A percentile compares a stretch with the other conserved stretches of the same genome.
phyloP scores from a whole-genome alignment of 176 grass and related monocot genomes.

The Thalia dealbata region DNA sequence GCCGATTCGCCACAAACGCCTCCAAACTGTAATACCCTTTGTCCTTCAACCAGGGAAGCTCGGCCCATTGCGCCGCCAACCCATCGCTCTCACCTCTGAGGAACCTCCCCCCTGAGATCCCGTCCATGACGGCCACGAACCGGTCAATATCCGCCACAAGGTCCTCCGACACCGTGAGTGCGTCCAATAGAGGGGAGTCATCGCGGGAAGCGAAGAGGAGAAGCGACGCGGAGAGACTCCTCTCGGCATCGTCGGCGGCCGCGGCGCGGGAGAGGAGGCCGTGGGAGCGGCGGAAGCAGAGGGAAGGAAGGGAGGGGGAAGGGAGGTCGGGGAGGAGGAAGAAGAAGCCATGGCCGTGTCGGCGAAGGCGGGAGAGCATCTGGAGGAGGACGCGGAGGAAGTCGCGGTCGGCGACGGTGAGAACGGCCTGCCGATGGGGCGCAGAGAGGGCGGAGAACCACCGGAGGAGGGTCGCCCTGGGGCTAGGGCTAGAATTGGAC shows the following conservation, averaged over 20 bases:
- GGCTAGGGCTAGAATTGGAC: slow-evolving; percentile 13
- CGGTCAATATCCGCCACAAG: slow-evolving; percentile 51
- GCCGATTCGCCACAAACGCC: slow-evolving; percentile 58
- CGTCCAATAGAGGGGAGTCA: slow-evolving; percentile 24
- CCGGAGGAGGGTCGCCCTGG: slow-evolving; percentile 65
- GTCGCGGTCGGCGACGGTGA: slow-evolving; percentile 35
- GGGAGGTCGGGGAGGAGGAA: slow-evolving; percentile 57
- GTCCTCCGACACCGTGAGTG: slow-evolving; percentile 53
- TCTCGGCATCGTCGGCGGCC: slow-evolving; percentile 26
- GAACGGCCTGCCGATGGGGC: slow-evolving; percentile 32
- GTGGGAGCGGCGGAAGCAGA: slow-evolving; percentile 70
- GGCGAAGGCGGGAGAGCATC: slow-evolving; percentile 64
- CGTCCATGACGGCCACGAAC: slow-evolving; percentile 73
- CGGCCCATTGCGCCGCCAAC: slow-evolving; percentile 40
- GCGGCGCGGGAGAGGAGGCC: slow-evolving; percentile 63
- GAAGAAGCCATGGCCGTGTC: slow-evolving; percentile 68
- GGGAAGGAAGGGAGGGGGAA: slow-evolving; percentile 27
- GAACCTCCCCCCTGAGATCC: slow-evolving; percentile 64
- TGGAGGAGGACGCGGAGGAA: slow-evolving; percentile 33
- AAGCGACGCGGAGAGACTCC: slow-evolving; percentile 23
- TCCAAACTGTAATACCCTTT: slow-evolving; percentile 84
- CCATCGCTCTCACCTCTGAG: slow-evolving; percentile 44
- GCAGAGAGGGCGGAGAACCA: slow-evolving; percentile 66
- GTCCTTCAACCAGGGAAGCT: slow-evolving; percentile 72
- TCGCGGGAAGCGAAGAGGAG: slow-evolving; percentile 55